Percentiles rank a stretch among this genome's conserved stretches.
phyloP scores from a whole-genome alignment of 1,139 yeast species.

The Suhomyces kunorum region DNA sequence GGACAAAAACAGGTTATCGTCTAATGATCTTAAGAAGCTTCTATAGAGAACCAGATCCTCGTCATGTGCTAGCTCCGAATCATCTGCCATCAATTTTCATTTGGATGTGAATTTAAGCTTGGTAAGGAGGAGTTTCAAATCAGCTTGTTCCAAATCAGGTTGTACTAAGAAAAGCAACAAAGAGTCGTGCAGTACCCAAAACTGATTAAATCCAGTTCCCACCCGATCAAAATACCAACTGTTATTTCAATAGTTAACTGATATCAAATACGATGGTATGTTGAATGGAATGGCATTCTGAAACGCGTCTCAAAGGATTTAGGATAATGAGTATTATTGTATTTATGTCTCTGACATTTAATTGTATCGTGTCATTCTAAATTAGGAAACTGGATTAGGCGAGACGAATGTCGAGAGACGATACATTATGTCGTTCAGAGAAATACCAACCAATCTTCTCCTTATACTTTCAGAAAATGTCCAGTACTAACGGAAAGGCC shows the following conservation, averaged over 20 bases:
- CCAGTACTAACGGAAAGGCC: conserved; percentile 43
- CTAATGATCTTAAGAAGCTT: conserved; percentile 37
- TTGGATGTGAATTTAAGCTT: background rate
- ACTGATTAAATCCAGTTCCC: background rate
- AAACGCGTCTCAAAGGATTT: too few relatives aligned
- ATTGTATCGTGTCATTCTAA: background rate
- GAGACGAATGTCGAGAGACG: background rate
- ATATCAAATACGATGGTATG: background rate
- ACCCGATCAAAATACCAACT: background rate
- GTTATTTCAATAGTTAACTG: background rate
- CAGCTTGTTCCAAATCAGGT: background rate
- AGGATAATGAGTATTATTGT: too few relatives aligned
- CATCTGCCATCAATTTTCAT: background rate
- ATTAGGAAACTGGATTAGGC: conserved; percentile 5
- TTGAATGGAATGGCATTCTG: background rate
- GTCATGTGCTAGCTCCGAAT: background rate
- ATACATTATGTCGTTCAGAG: background rate
- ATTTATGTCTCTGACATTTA: too few relatives aligned
- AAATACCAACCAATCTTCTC: background rate
- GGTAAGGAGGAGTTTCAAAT: too few relatives aligned
- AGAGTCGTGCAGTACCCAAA: background rate
- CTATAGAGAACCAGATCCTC: conserved; percentile 15
- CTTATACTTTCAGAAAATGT: background rate
- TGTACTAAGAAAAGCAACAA: background rate
- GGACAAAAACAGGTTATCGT: conserved; percentile 42